Evolutionary conservation across 1,284 basidiomycete genomes (phyloP), one percentile per base, ranked within the genome.

Genomic region (Rhodotorula sp.): DNA sequence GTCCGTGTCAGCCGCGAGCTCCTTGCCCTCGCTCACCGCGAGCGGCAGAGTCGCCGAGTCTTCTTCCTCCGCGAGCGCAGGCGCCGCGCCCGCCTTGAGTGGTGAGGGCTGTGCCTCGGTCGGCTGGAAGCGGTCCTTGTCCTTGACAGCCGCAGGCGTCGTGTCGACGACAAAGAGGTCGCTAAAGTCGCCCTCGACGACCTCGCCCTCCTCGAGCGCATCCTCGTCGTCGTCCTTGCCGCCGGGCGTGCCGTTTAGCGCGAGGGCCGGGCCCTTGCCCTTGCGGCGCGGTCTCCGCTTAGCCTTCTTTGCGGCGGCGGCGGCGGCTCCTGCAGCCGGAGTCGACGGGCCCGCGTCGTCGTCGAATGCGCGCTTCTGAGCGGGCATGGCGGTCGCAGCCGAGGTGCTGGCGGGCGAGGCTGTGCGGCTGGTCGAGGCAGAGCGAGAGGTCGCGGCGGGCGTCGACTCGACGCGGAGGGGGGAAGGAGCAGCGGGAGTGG

Each of bases 101-200:
- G 52, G 54, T n/a, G 45, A 23, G 13, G 41, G 50, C 4, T n/a
- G 25, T 7, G n/a, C 27, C 16, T 9, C 48, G 14, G 53, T 41
- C 48, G 48, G 34, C 8, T 65, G 63, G 54, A 55, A 74, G 21
- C 42, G 45, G 23, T 64, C 46, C 57, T 72, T 59, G 8, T 53
- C 53, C 42, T 46, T 41, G 13, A 76, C 70, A 16, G 66, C 72
- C 1, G 70, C 60, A 0, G 74, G 74, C 27, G 72, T 70, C 13
- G 70, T 70, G 21, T 76, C 74, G 66, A 74, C 60, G 60, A 76
- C 61, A 57, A 76, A 74, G 12, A 76, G 56, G 61, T 67, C 70
- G 23, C 48, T 52, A 42, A 73, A 73, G 59, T 74, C 67, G 19
- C 73, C 73, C 58, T 74, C 71, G 53, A 73, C 71, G 50, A 72